Conservation (phyloP, 2,329 filamentous ascomycete species). For the Fusarium neocosmosporiellum region DNA sequence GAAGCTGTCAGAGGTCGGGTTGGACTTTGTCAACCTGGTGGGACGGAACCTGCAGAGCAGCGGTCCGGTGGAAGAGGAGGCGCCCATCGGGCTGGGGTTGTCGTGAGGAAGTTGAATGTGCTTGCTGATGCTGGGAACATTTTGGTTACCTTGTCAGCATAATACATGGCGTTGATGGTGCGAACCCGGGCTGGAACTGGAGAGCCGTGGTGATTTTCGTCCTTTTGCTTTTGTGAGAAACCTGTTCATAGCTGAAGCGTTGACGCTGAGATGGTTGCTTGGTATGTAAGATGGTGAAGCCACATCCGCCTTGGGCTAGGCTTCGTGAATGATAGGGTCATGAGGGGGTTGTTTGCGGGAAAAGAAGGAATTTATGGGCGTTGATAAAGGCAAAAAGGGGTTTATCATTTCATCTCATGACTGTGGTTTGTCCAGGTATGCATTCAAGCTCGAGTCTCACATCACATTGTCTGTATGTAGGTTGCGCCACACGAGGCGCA, state of each 20-base stretch:
- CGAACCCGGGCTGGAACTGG: conserved; percentile 27
- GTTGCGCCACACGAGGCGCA: conserved; percentile 36
- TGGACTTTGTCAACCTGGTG: conserved; percentile 89
- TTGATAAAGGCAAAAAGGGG: neutral
- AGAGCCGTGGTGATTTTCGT: conserved; percentile 4
- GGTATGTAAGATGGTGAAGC: conserved; percentile 11
- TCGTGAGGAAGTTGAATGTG: conserved; percentile 33
- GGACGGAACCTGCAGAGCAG: conserved; percentile 63
- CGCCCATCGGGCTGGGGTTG: conserved; percentile 46
- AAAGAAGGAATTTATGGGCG: conserved; percentile 8
- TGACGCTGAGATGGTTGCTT: conserved; percentile 7
- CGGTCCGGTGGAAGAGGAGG: conserved; percentile 31
- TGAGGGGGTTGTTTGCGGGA: neutral
- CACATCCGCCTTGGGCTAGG: conserved; percentile 23
- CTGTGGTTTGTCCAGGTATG: neutral
- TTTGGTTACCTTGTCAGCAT: conserved; percentile 34
- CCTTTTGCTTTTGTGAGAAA: conserved; percentile 8
- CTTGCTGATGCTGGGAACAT: conserved; percentile 16
- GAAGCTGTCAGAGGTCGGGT: conserved; percentile 84
- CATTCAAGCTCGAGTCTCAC: neutral
- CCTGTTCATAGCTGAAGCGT: neutral
- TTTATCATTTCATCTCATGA: neutral
- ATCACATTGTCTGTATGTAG: neutral
- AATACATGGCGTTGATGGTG: neutral
- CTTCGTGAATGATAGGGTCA: neutral